Percentiles rank a stretch among this genome's conserved stretches.
phyloP scores from a whole-genome alignment of 768 basidiomycete genomes.

The Austroboletus eburneus region DNA sequence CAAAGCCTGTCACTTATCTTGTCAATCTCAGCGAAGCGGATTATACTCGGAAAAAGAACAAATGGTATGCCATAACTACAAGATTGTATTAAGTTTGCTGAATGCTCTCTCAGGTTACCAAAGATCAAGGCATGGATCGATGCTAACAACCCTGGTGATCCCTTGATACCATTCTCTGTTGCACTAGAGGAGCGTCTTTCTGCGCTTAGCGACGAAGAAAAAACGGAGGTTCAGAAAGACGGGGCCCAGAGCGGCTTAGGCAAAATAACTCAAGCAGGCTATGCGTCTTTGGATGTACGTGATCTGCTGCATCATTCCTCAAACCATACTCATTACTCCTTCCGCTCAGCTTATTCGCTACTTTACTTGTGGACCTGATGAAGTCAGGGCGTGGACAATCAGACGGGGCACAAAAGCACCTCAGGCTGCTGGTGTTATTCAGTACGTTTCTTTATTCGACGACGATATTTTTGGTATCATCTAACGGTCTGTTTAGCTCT shows the following conservation, averaged over 20 bases:
- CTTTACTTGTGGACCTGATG: constrained; percentile 96
- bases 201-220: constrained; percentile 56
- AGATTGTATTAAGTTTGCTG: not conserved
- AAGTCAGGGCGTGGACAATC: constrained; percentile 98
- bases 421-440: constrained; percentile 96
- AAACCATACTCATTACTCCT: not conserved
- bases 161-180: constrained; percentile 95
- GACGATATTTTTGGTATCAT: not conserved
- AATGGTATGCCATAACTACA: constrained; percentile 56
- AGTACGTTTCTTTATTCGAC: constrained; percentile 49
- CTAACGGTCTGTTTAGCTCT: constrained; percentile 45
- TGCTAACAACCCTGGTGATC: constrained; percentile 91
- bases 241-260: constrained; percentile 75
- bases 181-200: constrained; percentile 89
- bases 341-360: constrained; percentile 79
- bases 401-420: constrained; percentile 92
- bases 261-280: constrained; percentile 96
- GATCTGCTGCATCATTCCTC: not conserved
- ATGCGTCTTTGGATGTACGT: constrained; percentile 76
- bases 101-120: constrained; percentile 58
- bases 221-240: constrained; percentile 72
- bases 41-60: constrained; percentile 97
- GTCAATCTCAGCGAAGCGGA: constrained; percentile 96
- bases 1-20: constrained; percentile 96
- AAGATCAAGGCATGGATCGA: constrained; percentile 99